Evolutionary conservation across 169 alveolate species (phyloP).

Genomic region (Cryptosporidium parvum): DNA sequence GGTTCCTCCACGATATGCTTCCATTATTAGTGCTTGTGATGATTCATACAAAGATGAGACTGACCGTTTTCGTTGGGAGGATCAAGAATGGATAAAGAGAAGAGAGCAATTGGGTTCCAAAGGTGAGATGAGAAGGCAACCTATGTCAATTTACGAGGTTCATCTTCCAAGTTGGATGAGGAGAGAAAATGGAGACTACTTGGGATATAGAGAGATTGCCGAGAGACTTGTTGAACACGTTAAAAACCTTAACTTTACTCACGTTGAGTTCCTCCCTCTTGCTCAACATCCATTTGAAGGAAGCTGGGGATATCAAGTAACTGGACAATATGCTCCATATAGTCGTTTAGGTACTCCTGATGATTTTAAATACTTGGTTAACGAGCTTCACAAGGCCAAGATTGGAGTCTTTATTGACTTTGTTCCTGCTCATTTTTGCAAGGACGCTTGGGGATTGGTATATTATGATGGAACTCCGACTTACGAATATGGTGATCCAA

Average conservation of each 20-base stretch:
- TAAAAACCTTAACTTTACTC: slow-evolving; percentile 81
- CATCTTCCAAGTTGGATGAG: slow-evolving; percentile 85
- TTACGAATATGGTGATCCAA: slow-evolving; percentile 84
- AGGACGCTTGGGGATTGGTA: slow-evolving; percentile 83
- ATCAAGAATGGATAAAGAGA: slow-evolving; percentile 81
- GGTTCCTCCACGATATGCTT: slow-evolving; percentile 81
- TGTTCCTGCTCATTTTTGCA: slow-evolving; percentile 84
- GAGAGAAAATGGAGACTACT: slow-evolving; percentile 79
- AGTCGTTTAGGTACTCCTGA: slow-evolving; percentile 83
- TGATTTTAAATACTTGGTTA: slow-evolving; percentile 81
- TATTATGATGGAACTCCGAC: slow-evolving; percentile 82
- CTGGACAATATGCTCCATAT: slow-evolving; percentile 83
- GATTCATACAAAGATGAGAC: slow-evolving; percentile 78
- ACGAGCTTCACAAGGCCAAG: slow-evolving; percentile 80
- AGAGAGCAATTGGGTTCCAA: slow-evolving; percentile 77
- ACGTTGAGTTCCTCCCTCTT: slow-evolving; percentile 84
- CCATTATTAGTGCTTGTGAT: slow-evolving; percentile 82
- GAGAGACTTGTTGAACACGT: slow-evolving; percentile 81
- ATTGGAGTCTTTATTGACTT: slow-evolving; percentile 83
- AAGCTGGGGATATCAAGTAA: slow-evolving; percentile 85
- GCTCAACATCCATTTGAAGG: slow-evolving; percentile 86
- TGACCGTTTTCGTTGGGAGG: slow-evolving; percentile 82
- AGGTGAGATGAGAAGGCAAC: slow-evolving; percentile 80
- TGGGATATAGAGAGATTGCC: slow-evolving; percentile 82
- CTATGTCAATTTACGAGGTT: slow-evolving; percentile 83